phyloP scores from a whole-genome alignment of 1,284 basidiomycete genomes.

The Hemileia vastatrix region DNA sequence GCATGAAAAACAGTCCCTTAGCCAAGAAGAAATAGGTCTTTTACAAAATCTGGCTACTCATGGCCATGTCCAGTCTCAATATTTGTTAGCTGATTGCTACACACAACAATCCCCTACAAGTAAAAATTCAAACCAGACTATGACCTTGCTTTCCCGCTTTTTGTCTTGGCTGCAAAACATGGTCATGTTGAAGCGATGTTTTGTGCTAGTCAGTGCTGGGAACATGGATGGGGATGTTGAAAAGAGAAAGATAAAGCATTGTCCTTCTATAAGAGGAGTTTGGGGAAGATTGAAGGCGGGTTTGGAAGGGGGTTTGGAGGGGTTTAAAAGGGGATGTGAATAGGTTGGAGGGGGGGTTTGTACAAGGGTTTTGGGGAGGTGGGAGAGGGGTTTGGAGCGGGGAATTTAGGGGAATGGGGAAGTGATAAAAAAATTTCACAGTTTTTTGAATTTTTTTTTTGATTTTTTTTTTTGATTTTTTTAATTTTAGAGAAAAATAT shows the following conservation, averaged over 20 bases:
- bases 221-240: conserved; percentile 96
- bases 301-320: too few species aligned
- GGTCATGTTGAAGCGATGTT: conserved; percentile 91
- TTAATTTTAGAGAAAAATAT: too few species aligned
- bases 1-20: conserved; percentile 72
- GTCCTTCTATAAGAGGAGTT: conserved; percentile 66
- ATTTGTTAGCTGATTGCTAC: conserved; percentile 94
- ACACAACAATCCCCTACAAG: too few species aligned
- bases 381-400: too few species aligned
- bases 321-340: too few species aligned
- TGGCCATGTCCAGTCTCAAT: conserved; percentile 86
- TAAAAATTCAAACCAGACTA: conserved; percentile 73
- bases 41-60: conserved; percentile 84
- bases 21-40: conserved; percentile 72
- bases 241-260: conserved; percentile 83
- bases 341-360: too few species aligned
- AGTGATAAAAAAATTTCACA: too few species aligned
- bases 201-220: conserved; percentile 90
- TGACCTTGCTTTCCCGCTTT: conserved; percentile 91
- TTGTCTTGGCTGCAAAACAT: conserved; percentile 91
- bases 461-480: too few species aligned
- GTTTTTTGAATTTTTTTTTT: too few species aligned
- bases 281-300: too few species aligned
- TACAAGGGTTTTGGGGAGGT: too few species aligned
- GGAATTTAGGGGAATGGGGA: too few species aligned